phyloP scores from a whole-genome alignment of 2,329 filamentous ascomycete genomes.

The Sarocladium strictum region DNA sequence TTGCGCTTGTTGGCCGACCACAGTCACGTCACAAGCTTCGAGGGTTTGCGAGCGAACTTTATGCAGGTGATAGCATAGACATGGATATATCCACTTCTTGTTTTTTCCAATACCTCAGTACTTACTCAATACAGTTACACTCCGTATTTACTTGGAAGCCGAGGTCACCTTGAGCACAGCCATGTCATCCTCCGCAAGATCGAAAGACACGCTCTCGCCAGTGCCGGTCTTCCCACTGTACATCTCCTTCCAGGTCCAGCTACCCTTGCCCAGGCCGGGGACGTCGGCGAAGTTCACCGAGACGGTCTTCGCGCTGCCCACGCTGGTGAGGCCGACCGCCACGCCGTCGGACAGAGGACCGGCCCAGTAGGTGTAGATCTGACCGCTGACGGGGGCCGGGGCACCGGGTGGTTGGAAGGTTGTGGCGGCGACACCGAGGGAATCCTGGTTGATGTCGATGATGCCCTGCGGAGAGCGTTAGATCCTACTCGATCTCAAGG shows the following conservation, averaged over 20 bases:
- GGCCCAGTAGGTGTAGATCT: conserved; percentile 35
- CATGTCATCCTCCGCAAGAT: conserved; percentile 20
- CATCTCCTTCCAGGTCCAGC: conserved; percentile 31
- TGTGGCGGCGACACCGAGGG: conserved; percentile 17
- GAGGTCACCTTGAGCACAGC: conserved; percentile 17
- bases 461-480: not conserved
- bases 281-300: conserved; percentile 36
- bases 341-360: conserved; percentile 28
- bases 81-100: conserved; percentile 1
- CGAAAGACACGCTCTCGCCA: conserved; percentile 15
- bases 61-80: conserved; percentile 3
- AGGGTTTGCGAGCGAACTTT: conserved; percentile 4
- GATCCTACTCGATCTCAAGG: no score
- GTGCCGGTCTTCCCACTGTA: conserved; percentile 20
- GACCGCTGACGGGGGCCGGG: conserved; percentile 34
- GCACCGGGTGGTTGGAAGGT: conserved; percentile 15
- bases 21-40: not conserved
- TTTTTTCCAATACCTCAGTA: not conserved
- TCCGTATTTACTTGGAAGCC: not conserved
- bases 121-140: not conserved
- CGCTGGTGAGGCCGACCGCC: conserved; percentile 29
- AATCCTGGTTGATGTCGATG: conserved; percentile 21
- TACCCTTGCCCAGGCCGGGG: conserved; percentile 29
- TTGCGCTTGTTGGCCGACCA: not conserved
- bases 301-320: conserved; percentile 31